A percentile compares a stretch with the other conserved stretches of the same genome.
Evolutionary conservation across 2,329 filamentous ascomycete genomes (phyloP).

Genomic region (Dactylonectria macrodidyma): DNA sequence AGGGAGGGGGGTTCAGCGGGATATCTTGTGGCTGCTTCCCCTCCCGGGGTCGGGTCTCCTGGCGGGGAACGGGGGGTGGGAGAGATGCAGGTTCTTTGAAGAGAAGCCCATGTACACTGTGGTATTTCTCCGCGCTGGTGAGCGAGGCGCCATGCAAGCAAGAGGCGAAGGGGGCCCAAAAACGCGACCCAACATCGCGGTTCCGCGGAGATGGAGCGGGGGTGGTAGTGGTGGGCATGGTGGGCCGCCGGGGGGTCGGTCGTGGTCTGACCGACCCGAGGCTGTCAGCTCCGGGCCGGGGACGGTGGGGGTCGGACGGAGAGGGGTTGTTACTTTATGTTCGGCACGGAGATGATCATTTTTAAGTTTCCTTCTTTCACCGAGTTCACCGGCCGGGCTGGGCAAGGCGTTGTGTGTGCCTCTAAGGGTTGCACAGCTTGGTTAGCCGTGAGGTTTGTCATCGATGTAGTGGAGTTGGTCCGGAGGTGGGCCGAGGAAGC

Average conservation of each 20-base stretch:
- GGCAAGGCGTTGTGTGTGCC: neutral
- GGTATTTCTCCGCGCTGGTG: conserved; percentile 5
- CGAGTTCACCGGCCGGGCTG: neutral
- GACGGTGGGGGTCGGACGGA: neutral
- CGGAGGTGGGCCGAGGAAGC: conserved; percentile 13
- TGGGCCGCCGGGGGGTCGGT: neutral
- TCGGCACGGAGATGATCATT: neutral
- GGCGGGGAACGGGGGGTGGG: neutral
- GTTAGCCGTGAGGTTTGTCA: neutral
- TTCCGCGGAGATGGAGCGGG: neutral
- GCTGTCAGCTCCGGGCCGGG: neutral
- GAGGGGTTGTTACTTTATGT: neutral
- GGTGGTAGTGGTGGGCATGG: neutral
- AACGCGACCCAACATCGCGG: too few relatives aligned
- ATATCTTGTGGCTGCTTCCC: neutral
- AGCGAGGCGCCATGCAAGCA: too few relatives aligned
- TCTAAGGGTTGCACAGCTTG: neutral
- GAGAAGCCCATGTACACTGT: neutral
- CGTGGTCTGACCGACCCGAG: conserved; percentile 4
- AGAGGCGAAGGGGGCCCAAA: too few relatives aligned
- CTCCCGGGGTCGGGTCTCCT: neutral
- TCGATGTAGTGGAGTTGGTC: conserved; percentile 1
- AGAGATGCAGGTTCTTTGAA: too few relatives aligned
- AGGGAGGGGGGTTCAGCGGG: neutral
- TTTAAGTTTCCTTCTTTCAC: neutral